Conservation (phyloP, 179 eudicot genomes). For the Sideroxylon spinosum region DNA sequence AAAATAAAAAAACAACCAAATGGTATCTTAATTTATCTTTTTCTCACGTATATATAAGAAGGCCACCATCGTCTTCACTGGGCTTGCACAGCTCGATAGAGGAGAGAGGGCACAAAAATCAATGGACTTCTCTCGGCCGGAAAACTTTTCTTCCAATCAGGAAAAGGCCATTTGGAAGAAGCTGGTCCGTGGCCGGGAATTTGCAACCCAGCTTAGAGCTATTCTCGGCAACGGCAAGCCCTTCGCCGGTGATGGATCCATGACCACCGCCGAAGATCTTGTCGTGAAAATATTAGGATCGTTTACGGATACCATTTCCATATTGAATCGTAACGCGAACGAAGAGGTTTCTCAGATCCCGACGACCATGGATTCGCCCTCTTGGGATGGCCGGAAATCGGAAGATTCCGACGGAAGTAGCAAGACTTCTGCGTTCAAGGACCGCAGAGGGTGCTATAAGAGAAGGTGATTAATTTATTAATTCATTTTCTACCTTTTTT, state of each 20-base stretch:
- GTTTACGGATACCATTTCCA: slow-evolving; percentile 12
- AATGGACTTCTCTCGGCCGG: neutral
- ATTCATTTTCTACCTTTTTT: neutral
- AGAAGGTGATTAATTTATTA: slow-evolving; percentile 43
- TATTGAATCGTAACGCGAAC: neutral
- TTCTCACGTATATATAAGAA: slow-evolving; percentile 16
- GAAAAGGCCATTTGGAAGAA: neutral
- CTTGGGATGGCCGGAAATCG: neutral
- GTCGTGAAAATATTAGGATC: neutral
- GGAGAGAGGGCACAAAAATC: too few relatives aligned
- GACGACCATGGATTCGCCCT: neutral
- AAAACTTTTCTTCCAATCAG: neutral
- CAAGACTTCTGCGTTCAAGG: slow-evolving; percentile 24
- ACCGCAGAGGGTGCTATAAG: slow-evolving; percentile 61
- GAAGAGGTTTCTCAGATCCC: neutral
- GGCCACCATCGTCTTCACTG: slow-evolving; percentile 86
- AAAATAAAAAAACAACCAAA: too few relatives aligned
- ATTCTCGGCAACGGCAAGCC: slow-evolving; percentile 1
- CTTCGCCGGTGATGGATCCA: neutral
- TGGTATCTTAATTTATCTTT: too few relatives aligned
- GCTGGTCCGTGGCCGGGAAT: slow-evolving; percentile 11
- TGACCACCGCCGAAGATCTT: slow-evolving; percentile 9
- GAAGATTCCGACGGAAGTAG: slow-evolving; percentile 31
- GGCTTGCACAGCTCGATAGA: slow-evolving; percentile 32
- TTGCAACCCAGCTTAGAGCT: slow-evolving; percentile 1